Percentiles rank a stretch among this genome's conserved stretches.
These are phyloP conservation scores for Penicillium daleae DNA, from an alignment of 495 filamentous ascomycete genomes.

Conservation along the genomic window DNA sequence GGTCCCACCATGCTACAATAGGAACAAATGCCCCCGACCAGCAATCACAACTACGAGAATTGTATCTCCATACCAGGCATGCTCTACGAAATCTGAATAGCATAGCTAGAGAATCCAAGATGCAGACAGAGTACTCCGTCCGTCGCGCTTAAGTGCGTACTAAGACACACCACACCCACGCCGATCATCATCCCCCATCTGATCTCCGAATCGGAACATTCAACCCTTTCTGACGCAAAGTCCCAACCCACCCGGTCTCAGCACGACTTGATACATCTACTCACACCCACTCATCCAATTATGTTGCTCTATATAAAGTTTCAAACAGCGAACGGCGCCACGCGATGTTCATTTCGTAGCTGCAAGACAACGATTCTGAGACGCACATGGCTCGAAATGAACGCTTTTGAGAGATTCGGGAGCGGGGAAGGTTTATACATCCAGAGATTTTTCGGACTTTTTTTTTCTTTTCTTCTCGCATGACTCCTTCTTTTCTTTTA, in stretches of 20 bases:
- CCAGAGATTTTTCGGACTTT: background rate
- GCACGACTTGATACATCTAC: slow-evolving; percentile 23
- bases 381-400: slow-evolving; percentile 28
- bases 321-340: background rate
- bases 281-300: too few species aligned
- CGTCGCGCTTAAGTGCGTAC: background rate
- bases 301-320: too few species aligned
- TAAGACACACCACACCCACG: too few species aligned
- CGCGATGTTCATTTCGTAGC: slow-evolving; percentile 7
- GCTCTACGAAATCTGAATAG: background rate
- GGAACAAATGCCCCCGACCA: background rate
- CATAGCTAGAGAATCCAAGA: background rate
- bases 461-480: too few species aligned
- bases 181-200: slow-evolving; percentile 8
- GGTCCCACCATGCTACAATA: background rate
- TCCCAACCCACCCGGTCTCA: slow-evolving; percentile 9
- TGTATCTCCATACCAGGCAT: background rate
- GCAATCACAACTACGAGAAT: background rate
- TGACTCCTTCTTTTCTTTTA: too few species aligned
- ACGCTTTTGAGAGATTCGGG: background rate
- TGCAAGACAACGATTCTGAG: slow-evolving; percentile 21
- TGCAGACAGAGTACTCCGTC: background rate
- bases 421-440: slow-evolving; percentile 7
- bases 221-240: background rate
- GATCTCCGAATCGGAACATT: slow-evolving; percentile 27